Percentiles rank a stretch among this genome's conserved stretches.
Conservation (phyloP, 805 yeast species). For the Candida fluviatilis region DNA sequence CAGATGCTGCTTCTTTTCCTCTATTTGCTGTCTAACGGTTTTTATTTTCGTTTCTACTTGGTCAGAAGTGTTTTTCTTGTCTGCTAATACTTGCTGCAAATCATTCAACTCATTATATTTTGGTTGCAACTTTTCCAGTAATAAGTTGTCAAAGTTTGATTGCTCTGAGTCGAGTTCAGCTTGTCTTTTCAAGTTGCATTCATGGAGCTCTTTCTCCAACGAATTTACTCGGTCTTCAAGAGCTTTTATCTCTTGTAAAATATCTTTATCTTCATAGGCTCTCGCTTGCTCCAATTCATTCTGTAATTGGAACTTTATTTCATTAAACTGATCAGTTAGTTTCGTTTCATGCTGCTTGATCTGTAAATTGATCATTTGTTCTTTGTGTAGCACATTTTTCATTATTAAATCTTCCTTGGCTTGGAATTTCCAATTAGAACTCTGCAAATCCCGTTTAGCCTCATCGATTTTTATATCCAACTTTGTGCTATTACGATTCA, state of each 20-base stretch:
- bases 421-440: conserved; percentile 15
- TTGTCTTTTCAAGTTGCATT: neutral
- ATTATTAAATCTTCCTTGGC: conserved; percentile 22
- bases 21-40: conserved; percentile 4
- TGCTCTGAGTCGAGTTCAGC: conserved; percentile 18
- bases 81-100: conserved; percentile 6
- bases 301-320: conserved; percentile 30
- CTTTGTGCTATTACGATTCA: neutral
- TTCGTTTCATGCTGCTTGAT: conserved; percentile 26
- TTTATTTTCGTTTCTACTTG: conserved; percentile 5
- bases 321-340: conserved; percentile 24
- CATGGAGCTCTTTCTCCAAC: conserved; percentile 9
- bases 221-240: conserved; percentile 11
- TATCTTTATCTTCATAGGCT: conserved; percentile 18
- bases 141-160: conserved; percentile 14
- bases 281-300: conserved; percentile 26
- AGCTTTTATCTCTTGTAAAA: conserved; percentile 13
- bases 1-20: conserved; percentile 6
- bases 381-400: conserved; percentile 25
- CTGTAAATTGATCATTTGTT: conserved; percentile 23
- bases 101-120: neutral
- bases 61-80: conserved; percentile 5
- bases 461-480: conserved; percentile 2
- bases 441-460: neutral
- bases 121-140: neutral